Evolutionary conservation across 169 alveolate genomes (phyloP), one percentile per base, ranked within the genome.

Genomic region (Cryptosporidium andersoni): DNA sequence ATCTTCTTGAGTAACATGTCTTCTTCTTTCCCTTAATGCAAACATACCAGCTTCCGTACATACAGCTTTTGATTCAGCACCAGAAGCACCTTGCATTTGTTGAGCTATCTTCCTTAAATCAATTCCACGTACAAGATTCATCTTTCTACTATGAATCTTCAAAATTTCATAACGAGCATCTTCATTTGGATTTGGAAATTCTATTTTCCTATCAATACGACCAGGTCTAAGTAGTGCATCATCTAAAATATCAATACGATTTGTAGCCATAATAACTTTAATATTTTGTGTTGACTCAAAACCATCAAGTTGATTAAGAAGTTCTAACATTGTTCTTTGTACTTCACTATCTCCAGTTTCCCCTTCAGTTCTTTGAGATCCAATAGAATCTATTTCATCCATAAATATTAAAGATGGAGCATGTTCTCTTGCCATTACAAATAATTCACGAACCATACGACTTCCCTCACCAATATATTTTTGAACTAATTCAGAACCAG

Each of bases 391-490:
- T 36, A 97, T 96, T 89, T 98, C 99, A 88, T 98, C 99, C 94
- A 98, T 97, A 89, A 98, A 98, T 40, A 98, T 96, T 51, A 98
- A 95, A 88, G 98, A 96, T 5, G 99, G 99, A 64, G 97, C 96
- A 90, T 96, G 96, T 66, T 95, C 91, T 66, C 99, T 92, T 14
- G 99, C 99, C 99, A 97, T 94, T 16, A 95, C 97, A 91, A 97
- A 97, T 48, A 97, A 90, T 90, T 96, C 99, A 63, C 99, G 95
- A 36, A 98, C 99, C 98, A 98, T 96, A 43, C 99, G 94, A 0
- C 99, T 99, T 14, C 99, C 99, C 90, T 98, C 99, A 43, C 99
- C 99, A 66, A 98, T 98, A 89, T 98, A 98, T 93, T 97, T 98
- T 89, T 98, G 99, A 34, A 98, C 99, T 48, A 98, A 91, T 82